A percentile compares a stretch with the other conserved stretches of the same genome.
phyloP scores from a whole-genome alignment of 495 filamentous ascomycete species.

The Tuber indicum region DNA sequence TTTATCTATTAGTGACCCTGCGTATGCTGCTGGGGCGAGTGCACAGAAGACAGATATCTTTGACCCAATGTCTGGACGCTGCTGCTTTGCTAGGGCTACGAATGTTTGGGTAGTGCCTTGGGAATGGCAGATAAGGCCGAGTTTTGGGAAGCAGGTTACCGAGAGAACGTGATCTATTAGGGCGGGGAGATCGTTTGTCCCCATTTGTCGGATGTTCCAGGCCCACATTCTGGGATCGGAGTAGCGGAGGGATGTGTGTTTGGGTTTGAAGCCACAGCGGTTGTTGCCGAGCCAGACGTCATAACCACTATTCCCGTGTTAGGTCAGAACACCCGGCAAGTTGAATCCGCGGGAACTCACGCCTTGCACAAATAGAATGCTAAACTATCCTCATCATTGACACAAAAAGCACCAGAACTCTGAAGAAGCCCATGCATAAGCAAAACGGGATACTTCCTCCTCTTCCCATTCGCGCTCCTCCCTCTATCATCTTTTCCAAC shows the following conservation, averaged over 20 bases:
- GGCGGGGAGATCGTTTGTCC: conserved; percentile 80
- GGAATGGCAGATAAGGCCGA: conserved; percentile 79
- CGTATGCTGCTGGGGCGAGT: conserved; percentile 85
- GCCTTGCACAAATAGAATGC: conserved; percentile 88
- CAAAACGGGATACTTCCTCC: conserved; percentile 76
- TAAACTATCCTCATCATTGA: conserved; percentile 81
- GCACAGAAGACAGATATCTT: conserved; percentile 88
- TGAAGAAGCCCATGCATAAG: conserved; percentile 86
- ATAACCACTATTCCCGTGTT: conserved; percentile 53
- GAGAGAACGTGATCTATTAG: conserved; percentile 74
- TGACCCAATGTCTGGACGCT: conserved; percentile 78
- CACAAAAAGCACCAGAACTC: conserved; percentile 78
- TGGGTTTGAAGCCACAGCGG: conserved; percentile 75
- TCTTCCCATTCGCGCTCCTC: conserved; percentile 39
- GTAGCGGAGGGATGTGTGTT: conserved; percentile 62
- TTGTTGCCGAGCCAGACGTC: conserved; percentile 98
- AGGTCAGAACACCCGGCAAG: conserved; percentile 4
- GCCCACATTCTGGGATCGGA: conserved; percentile 91
- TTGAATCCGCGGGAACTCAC: conserved; percentile 20
- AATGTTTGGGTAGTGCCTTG: conserved; percentile 91
- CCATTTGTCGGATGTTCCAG: conserved; percentile 95
- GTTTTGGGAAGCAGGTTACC: conserved; percentile 75
- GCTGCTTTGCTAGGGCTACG: conserved; percentile 83
- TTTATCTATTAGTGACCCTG: conserved; percentile 76
- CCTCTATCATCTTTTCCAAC: conserved; percentile 43